Percentiles rank a stretch among this genome's conserved stretches.
Conservation (phyloP, 805 yeast genomes). For the Yarrowia yakushimensis region DNA sequence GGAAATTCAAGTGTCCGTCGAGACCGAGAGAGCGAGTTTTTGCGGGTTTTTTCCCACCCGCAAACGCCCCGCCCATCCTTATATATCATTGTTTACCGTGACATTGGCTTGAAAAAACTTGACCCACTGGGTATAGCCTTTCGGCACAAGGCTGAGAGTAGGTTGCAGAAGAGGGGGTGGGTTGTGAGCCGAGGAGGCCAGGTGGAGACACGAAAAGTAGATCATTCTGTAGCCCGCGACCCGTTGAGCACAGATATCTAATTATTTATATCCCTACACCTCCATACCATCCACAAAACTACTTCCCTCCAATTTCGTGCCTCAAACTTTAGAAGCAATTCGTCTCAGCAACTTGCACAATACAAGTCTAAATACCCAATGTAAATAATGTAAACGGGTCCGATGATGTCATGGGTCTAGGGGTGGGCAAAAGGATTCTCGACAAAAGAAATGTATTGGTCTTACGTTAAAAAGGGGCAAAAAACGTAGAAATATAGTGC, state of each 20-base stretch:
- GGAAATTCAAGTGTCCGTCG: not conserved
- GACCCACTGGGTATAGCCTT: not conserved
- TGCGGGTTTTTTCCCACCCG: not conserved
- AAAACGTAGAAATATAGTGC: not conserved
- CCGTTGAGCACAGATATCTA: not conserved
- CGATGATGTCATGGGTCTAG: conserved; percentile 19
- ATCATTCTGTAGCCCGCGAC: not conserved
- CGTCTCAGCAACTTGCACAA: conserved; percentile 1
- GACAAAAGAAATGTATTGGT: not conserved
- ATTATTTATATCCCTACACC: too few relatives aligned
- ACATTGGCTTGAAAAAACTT: not conserved
- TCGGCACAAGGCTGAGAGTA: conserved; percentile 21
- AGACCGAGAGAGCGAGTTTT: not conserved
- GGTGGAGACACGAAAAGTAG: too few relatives aligned
- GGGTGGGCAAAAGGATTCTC: conserved; percentile 19
- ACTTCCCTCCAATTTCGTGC: not conserved
- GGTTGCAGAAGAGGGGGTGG: not conserved
- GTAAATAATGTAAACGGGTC: conserved; percentile 12
- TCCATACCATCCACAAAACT: too few relatives aligned
- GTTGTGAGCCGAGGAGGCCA: too few relatives aligned
- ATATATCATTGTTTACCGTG: not conserved
- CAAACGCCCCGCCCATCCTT: not conserved
- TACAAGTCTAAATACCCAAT: conserved; percentile 4
- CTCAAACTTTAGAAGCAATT: conserved; percentile 18
- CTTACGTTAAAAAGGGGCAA: not conserved